Evolutionary conservation across 1,284 basidiomycete species (phyloP).

Genomic region (Papiliotrema laurentii): DNA sequence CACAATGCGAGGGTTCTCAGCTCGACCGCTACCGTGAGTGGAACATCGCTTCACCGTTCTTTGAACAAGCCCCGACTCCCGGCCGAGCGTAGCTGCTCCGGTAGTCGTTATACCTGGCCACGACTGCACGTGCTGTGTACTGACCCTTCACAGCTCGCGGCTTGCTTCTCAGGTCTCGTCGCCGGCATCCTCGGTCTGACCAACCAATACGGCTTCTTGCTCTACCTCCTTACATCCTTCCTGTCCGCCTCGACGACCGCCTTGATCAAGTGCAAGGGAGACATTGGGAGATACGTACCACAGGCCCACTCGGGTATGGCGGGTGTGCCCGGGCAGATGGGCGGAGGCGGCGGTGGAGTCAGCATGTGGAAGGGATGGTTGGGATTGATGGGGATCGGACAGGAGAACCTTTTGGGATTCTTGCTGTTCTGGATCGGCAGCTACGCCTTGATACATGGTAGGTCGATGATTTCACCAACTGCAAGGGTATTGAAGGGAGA

Average conservation of each 20-base stretch:
- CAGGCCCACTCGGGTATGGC: constrained; percentile 46
- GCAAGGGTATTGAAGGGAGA: not conserved
- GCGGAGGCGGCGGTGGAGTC: constrained; percentile 6
- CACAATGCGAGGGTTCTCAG: constrained; percentile 61
- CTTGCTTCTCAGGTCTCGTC: constrained; percentile 75
- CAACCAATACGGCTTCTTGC: constrained; percentile 71
- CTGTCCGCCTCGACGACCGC: constrained; percentile 63
- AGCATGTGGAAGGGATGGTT: constrained; percentile 41
- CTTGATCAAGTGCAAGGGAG: constrained; percentile 63
- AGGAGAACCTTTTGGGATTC: constrained; percentile 81
- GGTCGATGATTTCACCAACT: constrained; percentile 8
- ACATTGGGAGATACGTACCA: constrained; percentile 33
- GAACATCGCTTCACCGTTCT: not conserved
- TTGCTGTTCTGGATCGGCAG: constrained; percentile 84
- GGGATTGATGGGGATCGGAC: constrained; percentile 70
- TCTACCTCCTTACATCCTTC: constrained; percentile 66
- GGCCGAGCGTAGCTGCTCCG: no score
- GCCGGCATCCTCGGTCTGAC: constrained; percentile 81
- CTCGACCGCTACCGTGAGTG: constrained; percentile 37
- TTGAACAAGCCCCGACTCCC: not conserved
- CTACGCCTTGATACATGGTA: constrained; percentile 52
- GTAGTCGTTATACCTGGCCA: no score
- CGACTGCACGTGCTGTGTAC: no score
- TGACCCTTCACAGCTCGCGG: constrained; percentile 58
- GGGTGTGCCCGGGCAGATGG: constrained; percentile 59